Evolutionary conservation across 2,329 filamentous ascomycete genomes (phyloP).

Genomic region (Cladobotryum protrusum): DNA sequence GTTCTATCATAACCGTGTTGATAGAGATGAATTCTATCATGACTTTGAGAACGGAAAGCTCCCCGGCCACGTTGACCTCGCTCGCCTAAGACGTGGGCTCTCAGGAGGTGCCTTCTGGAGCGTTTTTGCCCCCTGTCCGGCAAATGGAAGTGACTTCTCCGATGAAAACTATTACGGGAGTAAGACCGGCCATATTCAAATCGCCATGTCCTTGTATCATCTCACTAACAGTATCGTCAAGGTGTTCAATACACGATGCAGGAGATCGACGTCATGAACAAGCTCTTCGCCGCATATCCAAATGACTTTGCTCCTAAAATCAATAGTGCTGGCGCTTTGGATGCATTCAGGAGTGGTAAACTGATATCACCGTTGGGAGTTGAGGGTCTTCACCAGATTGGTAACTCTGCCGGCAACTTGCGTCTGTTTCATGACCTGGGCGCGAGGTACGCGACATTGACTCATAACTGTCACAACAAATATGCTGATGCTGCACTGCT

Average conservation of each 20-base stretch:
- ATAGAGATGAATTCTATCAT: conserved; percentile 64
- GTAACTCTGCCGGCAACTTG: conserved; percentile 71
- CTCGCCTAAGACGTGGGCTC: conserved; percentile 62
- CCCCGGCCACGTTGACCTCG: conserved; percentile 68
- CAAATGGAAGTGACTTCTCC: conserved; percentile 65
- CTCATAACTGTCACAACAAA: conserved; percentile 87
- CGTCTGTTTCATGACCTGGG: conserved; percentile 71
- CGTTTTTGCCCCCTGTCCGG: conserved; percentile 72
- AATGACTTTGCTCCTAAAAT: conserved; percentile 60
- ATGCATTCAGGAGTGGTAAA: conserved; percentile 53
- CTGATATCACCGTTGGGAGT: conserved; percentile 75
- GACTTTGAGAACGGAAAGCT: conserved; percentile 68
- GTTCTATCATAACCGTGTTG: conserved; percentile 69
- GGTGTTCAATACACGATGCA: conserved; percentile 62
- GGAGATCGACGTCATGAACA: conserved; percentile 67
- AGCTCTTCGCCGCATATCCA: conserved; percentile 59
- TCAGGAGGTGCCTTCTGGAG: conserved; percentile 92
- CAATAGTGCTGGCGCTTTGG: conserved; percentile 54
- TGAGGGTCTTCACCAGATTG: conserved; percentile 90
- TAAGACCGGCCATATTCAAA: conserved; percentile 25
- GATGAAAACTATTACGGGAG: conserved; percentile 63
- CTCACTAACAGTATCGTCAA: conserved; percentile 18
- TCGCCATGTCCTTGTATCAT: background rate
- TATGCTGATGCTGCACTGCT: conserved; percentile 79
- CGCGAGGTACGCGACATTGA: conserved; percentile 81